Conservation (phyloP, 352 stramenopile genomes). For the Globisporangium parvum region DNA sequence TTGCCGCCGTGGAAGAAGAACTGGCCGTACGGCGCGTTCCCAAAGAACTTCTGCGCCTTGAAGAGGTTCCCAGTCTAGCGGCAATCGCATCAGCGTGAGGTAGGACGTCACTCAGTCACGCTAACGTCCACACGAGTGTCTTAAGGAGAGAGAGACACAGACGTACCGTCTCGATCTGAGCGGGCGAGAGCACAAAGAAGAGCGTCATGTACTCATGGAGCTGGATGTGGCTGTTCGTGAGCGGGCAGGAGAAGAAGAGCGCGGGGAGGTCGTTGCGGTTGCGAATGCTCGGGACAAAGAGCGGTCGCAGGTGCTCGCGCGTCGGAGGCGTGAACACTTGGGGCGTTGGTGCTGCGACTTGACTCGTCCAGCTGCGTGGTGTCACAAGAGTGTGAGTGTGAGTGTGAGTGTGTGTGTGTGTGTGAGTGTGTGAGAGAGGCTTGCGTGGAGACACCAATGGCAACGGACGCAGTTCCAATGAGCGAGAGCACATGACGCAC, state of each 20-base stretch:
- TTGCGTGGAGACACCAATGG: not conserved
- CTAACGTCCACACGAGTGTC: not conserved
- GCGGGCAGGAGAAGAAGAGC: slow-evolving; percentile 48
- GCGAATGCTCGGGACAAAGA: slow-evolving; percentile 8
- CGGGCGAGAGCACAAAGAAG: slow-evolving; percentile 51
- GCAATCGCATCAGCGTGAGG: slow-evolving; percentile 4
- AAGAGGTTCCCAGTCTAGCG: slow-evolving; percentile 26
- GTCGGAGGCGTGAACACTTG: slow-evolving; percentile 12
- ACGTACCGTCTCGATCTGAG: slow-evolving; percentile 22
- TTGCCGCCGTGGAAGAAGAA: slow-evolving; percentile 57
- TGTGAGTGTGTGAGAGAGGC: not conserved
- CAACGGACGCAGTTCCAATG: not conserved
- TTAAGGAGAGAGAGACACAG: not conserved
- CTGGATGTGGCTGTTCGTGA: slow-evolving; percentile 22
- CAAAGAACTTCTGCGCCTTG: slow-evolving; percentile 59
- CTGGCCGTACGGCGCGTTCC: slow-evolving; percentile 59
- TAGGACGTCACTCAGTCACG: slow-evolving; percentile 1
- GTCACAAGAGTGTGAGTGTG: not conserved
- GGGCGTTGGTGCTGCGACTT: slow-evolving; percentile 10
- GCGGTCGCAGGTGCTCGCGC: slow-evolving; percentile 5
- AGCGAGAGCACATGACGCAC: slow-evolving; percentile 15
- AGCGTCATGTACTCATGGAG: slow-evolving; percentile 59
- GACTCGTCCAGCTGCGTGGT: slow-evolving; percentile 29
- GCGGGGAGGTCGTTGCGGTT: slow-evolving; percentile 24
- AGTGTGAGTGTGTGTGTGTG: not conserved